Conservation (phyloP, 2,329 filamentous ascomycete species). For the Harringtonia lauricola region DNA sequence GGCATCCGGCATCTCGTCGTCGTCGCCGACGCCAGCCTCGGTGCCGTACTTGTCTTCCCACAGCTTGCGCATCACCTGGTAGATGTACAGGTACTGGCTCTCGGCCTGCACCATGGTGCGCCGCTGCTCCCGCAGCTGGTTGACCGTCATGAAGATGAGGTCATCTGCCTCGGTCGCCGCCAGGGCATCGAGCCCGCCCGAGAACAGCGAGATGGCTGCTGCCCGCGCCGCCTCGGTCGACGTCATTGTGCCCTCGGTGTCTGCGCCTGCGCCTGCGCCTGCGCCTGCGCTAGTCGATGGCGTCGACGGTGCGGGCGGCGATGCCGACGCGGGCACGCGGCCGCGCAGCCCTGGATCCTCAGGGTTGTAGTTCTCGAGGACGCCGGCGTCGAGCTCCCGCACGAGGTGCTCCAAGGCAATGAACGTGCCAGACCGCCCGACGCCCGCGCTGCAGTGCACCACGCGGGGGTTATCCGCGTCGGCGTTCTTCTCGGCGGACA, state of each 20-base stretch:
- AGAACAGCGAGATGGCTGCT: neutral
- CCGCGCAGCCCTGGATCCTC: neutral
- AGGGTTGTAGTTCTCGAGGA: constrained; percentile 39
- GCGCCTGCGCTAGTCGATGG: neutral
- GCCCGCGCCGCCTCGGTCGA: neutral
- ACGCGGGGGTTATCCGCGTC: constrained; percentile 61
- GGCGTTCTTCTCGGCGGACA: constrained; percentile 50
- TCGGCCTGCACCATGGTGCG: constrained; percentile 94
- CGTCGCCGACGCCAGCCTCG: constrained; percentile 18
- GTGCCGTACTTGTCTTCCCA: constrained; percentile 56
- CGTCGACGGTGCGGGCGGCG: too few relatives aligned
- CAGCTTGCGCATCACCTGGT: constrained; percentile 68
- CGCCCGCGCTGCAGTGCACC: constrained; percentile 81
- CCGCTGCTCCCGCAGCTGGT: constrained; percentile 72
- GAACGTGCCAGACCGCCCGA: constrained; percentile 89
- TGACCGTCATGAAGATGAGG: constrained; percentile 62
- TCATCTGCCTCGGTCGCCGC: constrained; percentile 7
- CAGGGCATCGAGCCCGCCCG: neutral
- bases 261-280: neutral
- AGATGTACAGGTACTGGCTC: constrained; percentile 75
- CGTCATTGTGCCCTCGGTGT: neutral
- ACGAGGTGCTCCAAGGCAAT: constrained; percentile 91
- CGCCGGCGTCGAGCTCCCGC: constrained; percentile 66
- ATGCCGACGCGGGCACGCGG: too few relatives aligned
- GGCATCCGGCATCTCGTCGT: neutral